phyloP scores from a whole-genome alignment of 1,139 yeast species.

The Yamadazyma songkhlaensis region DNA sequence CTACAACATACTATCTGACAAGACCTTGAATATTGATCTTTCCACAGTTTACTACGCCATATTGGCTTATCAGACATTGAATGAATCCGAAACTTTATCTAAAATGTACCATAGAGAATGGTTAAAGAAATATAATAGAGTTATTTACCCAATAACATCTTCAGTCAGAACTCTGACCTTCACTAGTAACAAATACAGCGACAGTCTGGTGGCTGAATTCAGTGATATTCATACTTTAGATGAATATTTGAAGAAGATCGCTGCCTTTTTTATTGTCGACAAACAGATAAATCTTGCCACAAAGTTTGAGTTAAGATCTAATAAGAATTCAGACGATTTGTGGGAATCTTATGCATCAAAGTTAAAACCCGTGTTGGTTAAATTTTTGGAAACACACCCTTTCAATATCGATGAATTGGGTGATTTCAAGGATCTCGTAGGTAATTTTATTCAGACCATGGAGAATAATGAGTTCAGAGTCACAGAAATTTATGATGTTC shows the following conservation, averaged over 20 bases:
- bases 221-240: constrained; percentile 30
- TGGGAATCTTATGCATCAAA: constrained; percentile 72
- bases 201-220: constrained; percentile 21
- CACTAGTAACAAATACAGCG: constrained; percentile 11
- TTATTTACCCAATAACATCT: constrained; percentile 63
- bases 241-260: constrained; percentile 57
- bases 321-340: constrained; percentile 64
- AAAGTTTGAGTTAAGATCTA: constrained; percentile 51
- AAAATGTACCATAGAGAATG: constrained; percentile 70
- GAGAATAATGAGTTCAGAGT: constrained; percentile 68
- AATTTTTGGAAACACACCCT: constrained; percentile 30
- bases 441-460: constrained; percentile 73
- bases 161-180: constrained; percentile 17
- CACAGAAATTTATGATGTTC: constrained; percentile 58
- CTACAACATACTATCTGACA: constrained; percentile 47
- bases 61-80: constrained; percentile 74
- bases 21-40: constrained; percentile 50
- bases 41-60: constrained; percentile 79
- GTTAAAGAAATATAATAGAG: constrained; percentile 65
- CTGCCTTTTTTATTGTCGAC: constrained; percentile 79
- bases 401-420: constrained; percentile 32
- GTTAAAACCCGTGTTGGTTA: constrained; percentile 51
- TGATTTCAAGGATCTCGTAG: constrained; percentile 54
- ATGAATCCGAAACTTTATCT: constrained; percentile 58
- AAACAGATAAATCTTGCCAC: constrained; percentile 59